Evolutionary conservation across 1,284 basidiomycete species (phyloP), one percentile per base, ranked within the genome.

Genomic region (Anthracocystis panici-leucophaei): DNA sequence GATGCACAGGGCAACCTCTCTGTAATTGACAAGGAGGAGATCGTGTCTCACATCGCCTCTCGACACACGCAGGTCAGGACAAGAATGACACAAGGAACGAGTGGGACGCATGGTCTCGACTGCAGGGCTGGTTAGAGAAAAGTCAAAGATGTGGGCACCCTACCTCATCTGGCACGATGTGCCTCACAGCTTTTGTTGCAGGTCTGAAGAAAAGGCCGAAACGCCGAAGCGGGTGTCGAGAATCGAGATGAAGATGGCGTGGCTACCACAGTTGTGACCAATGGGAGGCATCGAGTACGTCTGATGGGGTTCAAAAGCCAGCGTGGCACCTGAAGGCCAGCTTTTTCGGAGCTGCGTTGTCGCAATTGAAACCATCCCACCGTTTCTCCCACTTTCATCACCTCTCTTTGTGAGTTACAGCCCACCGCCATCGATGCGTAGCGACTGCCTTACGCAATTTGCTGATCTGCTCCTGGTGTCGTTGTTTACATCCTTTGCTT

Each of bases 101-200:
- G 27, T 49, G 48, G 48, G 44, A 49, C 48, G 48, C 48, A 49
- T n/a, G 48, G 48, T 29, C 27, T 49, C 48, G 48, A 31, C n/a
- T 31, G 29, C n/a, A 29, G 29, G 29, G 8, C 23, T 27, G 27
- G 2, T 14, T 14, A 16, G 14, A 38, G 2, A 16, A 7, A 31
- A 27, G 16, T 5, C 25, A 18, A 27, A 7, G 4, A 31, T 31
- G n/a, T 5, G 18, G 18, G n/a, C 48, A n/a, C 48, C 12, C 48
- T 49, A 49, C 29, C 29, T 49, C 14, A 27, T 49, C 48, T 49
- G 16, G 48, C 27, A 33, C 48, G n/a, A 49, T 31, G n/a, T 49
- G 48, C 25, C 31, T 20, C 27, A 31, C 48, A 20, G 11, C 16
- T 31, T 49, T 18, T 5, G 6, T 20, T 33, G 5, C 10, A 27